Evolutionary conservation across 2,329 filamentous ascomycete species (phyloP).

Genomic region (Penicillium sp.): DNA sequence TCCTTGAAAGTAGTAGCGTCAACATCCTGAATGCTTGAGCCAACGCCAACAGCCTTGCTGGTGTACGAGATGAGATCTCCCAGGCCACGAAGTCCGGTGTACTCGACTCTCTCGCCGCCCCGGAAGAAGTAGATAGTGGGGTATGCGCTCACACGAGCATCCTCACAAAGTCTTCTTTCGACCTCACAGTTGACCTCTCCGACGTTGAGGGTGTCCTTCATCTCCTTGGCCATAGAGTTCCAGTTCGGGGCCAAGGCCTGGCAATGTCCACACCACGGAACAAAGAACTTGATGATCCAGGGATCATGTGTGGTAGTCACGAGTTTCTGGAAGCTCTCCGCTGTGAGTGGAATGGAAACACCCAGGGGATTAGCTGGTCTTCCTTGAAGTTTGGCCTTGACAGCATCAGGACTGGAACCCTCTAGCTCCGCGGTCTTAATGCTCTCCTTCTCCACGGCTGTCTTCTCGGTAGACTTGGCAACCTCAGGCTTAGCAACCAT

Average conservation of each 20-base stretch:
- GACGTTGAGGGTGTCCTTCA: slow-evolving; percentile 86
- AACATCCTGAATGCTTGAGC: slow-evolving; percentile 77
- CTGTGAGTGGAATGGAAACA: slow-evolving; percentile 71
- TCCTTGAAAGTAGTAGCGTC: slow-evolving; percentile 74
- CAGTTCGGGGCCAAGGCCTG: slow-evolving; percentile 89
- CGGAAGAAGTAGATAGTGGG: slow-evolving; percentile 93
- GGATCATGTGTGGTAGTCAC: slow-evolving; percentile 87
- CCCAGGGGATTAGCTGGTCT: slow-evolving; percentile 73
- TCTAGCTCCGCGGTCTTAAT: slow-evolving; percentile 32
- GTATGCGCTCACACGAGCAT: slow-evolving; percentile 75
- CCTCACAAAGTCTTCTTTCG: slow-evolving; percentile 87
- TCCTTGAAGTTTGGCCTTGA: slow-evolving; percentile 54
- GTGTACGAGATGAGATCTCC: slow-evolving; percentile 88
- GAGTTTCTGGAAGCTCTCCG: slow-evolving; percentile 80
- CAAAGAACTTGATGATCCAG: slow-evolving; percentile 99
- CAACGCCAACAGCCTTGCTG: slow-evolving; percentile 79
- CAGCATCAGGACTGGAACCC: slow-evolving; percentile 43
- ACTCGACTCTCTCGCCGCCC: slow-evolving; percentile 88
- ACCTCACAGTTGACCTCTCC: slow-evolving; percentile 95
- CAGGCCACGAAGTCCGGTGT: slow-evolving; percentile 85
- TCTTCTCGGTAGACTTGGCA: slow-evolving; percentile 43
- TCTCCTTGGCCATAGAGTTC: slow-evolving; percentile 85
- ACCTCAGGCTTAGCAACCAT: slow-evolving; percentile 41
- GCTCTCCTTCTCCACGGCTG: slow-evolving; percentile 38
- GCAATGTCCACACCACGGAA: slow-evolving; percentile 95